Evolutionary conservation across 148 eudicot genomes (phyloP).

Genomic region (Gaultheria prostrata): DNA sequence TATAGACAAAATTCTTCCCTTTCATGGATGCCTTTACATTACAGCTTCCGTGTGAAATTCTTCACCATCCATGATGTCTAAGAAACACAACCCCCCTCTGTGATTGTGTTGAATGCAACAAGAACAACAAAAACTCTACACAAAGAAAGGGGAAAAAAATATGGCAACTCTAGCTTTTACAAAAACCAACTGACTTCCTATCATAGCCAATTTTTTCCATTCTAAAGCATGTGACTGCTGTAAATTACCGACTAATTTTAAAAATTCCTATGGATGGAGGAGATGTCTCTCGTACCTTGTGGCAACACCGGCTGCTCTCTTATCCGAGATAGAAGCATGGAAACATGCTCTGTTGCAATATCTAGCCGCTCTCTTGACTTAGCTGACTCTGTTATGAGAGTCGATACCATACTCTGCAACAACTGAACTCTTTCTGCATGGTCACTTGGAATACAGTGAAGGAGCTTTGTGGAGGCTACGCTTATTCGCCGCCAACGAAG

Average conservation of each 20-base stretch:
- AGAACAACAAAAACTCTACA: background rate
- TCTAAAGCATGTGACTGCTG: background rate
- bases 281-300: constrained; percentile 38
- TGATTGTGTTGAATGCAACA: background rate
- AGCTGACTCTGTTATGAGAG: constrained; percentile 64
- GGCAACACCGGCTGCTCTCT: constrained; percentile 65
- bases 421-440: constrained; percentile 59
- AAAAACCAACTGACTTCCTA: constrained; percentile 5
- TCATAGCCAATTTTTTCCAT: constrained; percentile 1
- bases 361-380: constrained; percentile 82
- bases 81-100: background rate
- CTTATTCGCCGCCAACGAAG: constrained; percentile 76
- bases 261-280: constrained; percentile 24
- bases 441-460: constrained; percentile 34
- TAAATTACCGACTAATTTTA: background rate
- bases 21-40: constrained; percentile 5
- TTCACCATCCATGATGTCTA: constrained; percentile 4
- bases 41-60: constrained; percentile 9
- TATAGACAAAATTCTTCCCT: background rate
- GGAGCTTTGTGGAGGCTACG: constrained; percentile 35
- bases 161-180: background rate
- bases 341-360: constrained; percentile 73
- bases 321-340: constrained; percentile 64
- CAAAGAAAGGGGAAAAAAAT: background rate
- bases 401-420: constrained; percentile 73